Base-by-base conservation (phyloP, 2,329 filamentous ascomycete genomes). In the Intubia oerlemansii region DNA sequence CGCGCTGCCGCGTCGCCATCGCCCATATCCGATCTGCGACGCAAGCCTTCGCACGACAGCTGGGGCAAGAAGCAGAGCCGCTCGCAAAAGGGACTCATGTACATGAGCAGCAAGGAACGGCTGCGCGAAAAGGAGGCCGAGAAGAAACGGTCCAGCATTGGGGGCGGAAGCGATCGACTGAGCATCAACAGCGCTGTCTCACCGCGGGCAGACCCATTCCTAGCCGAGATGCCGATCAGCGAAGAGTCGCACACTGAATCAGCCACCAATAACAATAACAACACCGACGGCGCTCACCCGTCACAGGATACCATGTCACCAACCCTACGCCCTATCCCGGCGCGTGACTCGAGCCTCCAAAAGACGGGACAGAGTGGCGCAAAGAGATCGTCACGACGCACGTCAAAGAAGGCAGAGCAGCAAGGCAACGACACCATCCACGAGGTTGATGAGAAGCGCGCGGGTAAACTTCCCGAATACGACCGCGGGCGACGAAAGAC, bases 81-180 rank as follows among this genome's bases (percentile, higher is more conserved):
- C 17, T 52, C 52, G 32, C 48, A 62, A 35, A 66, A 62, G 43
- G 63, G 69, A 4, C 49, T 78, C 41, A 69, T 72, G 62, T 77
- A 78, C 42, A 78, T 75, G 70, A 70, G 62, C 50, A 79, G 74
- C 25, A 72, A 65, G 42, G 74, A 80, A 45, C 58, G 60, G 17
- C 50, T 79, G 25, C 59, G 63, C 25, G 66, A 69, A 29, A 68
- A 59, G 37, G 70, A 76, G 36, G 50, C 51, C 4, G 69, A 76
- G 36, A 62, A 62, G 39, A 73, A 65, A 41, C 58, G 68, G 23
- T 41, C 51, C n/a, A 59, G 50, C 38, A 39, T 52, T 34, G 51
- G 52, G 21, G 44, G 48, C 15, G 52, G 49, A 27, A 49, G 49
- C 25, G 52, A 47, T 20, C 46, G 46, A 25, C 43, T 39, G 18